Evolutionary conservation across 352 stramenopile genomes (phyloP).

Genomic region (Phytophthora pini): DNA sequence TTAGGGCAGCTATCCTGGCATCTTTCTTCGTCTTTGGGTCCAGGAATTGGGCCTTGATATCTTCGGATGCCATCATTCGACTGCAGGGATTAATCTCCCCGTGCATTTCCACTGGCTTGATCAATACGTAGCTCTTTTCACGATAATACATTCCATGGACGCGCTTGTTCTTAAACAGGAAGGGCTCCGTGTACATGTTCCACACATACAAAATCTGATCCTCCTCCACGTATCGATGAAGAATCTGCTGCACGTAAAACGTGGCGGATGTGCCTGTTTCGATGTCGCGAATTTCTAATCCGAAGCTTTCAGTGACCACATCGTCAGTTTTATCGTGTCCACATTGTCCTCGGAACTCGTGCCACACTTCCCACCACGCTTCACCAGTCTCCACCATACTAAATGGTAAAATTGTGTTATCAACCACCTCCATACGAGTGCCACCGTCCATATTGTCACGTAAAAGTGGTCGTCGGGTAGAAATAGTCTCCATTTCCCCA

Average conservation of each 20-base stretch:
- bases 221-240: conserved; percentile 53
- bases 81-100: too few species aligned
- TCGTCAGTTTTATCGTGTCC: conserved; percentile 30
- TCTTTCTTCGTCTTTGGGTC: too few species aligned
- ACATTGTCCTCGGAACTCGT: conserved; percentile 23
- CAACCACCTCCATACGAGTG: not conserved
- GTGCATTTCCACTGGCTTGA: conserved; percentile 28
- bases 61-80: too few species aligned
- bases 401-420: conserved; percentile 2
- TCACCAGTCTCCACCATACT: conserved; percentile 1
- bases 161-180: conserved; percentile 47
- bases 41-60: too few species aligned
- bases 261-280: conserved; percentile 48
- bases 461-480: not conserved
- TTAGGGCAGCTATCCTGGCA: too few species aligned
- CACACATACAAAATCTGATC: conserved; percentile 60
- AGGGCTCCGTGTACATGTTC: conserved; percentile 50
- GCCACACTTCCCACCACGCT: conserved; percentile 18
- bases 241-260: conserved; percentile 57
- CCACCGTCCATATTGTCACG: not conserved
- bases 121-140: conserved; percentile 60
- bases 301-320: conserved; percentile 56
- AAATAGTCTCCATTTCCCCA: too few species aligned
- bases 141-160: conserved; percentile 42
- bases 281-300: conserved; percentile 47